phyloP scores from a whole-genome alignment of 305 asterid genomes.

The Vinca major region DNA sequence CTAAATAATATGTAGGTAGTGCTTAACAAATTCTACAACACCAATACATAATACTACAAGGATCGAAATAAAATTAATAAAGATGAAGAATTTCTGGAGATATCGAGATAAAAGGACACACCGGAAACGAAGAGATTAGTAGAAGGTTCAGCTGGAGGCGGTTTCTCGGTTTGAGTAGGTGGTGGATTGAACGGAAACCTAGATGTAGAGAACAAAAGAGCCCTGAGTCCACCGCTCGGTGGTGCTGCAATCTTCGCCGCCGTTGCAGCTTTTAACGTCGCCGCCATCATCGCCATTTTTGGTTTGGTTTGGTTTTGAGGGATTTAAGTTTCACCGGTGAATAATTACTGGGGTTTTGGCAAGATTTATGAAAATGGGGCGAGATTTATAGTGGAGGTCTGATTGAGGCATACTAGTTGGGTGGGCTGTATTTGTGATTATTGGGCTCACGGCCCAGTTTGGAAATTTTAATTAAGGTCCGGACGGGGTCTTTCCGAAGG shows the following conservation, averaged over 20 bases:
- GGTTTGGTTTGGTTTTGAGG: background rate
- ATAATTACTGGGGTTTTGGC: background rate
- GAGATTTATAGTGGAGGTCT: background rate
- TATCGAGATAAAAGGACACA: background rate
- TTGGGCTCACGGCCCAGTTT: background rate
- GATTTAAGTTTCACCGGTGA: background rate
- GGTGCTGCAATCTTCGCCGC: constrained; percentile 6
- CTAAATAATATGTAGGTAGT: too few species aligned
- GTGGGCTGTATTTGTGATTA: background rate
- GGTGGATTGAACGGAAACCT: constrained; percentile 16
- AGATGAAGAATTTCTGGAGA: background rate
- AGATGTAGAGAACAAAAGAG: constrained; percentile 6
- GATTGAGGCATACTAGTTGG: background rate
- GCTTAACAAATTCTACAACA: background rate
- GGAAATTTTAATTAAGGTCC: too few species aligned
- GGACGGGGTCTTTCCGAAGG: too few species aligned
- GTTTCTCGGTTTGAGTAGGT: constrained; percentile 15
- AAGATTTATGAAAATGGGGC: background rate
- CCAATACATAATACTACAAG: background rate
- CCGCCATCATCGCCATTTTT: constrained; percentile 16
- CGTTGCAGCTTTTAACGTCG: constrained; percentile 6
- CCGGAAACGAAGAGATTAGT: constrained; percentile 20
- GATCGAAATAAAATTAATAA: background rate
- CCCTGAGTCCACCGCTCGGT: constrained; percentile 1
- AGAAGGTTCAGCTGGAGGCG: constrained; percentile 20